These are phyloP conservation scores for Nigrospora oryzae DNA, from an alignment of 2,329 filamentous ascomycete species.

Conservation along the genomic window DNA sequence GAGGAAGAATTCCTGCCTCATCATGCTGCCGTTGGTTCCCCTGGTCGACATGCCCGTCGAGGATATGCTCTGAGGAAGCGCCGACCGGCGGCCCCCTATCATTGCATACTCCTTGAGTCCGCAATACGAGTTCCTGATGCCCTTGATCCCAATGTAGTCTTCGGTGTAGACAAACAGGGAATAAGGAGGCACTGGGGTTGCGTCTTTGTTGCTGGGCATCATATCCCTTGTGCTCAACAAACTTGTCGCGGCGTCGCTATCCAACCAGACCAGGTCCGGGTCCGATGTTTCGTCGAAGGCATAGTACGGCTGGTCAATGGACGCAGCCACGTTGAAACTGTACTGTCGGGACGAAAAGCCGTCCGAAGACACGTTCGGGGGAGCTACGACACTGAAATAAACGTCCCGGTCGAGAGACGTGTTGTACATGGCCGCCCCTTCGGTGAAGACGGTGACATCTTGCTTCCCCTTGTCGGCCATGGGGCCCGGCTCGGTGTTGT, in stretches of 20 bases:
- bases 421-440: conserved; percentile 62
- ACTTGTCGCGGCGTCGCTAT: conserved; percentile 73
- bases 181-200: conserved; percentile 55
- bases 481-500: conserved; percentile 61
- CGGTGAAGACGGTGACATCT: conserved; percentile 42
- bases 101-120: conserved; percentile 62
- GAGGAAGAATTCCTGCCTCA: conserved; percentile 85
- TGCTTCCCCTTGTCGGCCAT: conserved; percentile 33
- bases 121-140: conserved; percentile 74
- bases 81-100: conserved; percentile 38
- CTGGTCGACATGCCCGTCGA: conserved; percentile 60
- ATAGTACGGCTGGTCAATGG: conserved; percentile 72
- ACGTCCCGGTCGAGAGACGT: conserved; percentile 57
- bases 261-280: conserved; percentile 66
- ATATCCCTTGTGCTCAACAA: conserved; percentile 72
- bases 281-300: conserved; percentile 42
- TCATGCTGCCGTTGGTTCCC: conserved; percentile 51
- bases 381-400: conserved; percentile 63
- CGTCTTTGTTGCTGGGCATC: conserved; percentile 44
- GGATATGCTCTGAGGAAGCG: conserved; percentile 30
- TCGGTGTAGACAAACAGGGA: conserved; percentile 67
- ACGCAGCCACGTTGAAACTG: conserved; percentile 75
- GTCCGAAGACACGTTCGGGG: conserved; percentile 52
- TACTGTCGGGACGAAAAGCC: conserved; percentile 47
- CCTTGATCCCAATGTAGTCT: conserved; percentile 51